phyloP scores from a whole-genome alignment of 805 yeast species.

The Yarrowia divulgata region DNA sequence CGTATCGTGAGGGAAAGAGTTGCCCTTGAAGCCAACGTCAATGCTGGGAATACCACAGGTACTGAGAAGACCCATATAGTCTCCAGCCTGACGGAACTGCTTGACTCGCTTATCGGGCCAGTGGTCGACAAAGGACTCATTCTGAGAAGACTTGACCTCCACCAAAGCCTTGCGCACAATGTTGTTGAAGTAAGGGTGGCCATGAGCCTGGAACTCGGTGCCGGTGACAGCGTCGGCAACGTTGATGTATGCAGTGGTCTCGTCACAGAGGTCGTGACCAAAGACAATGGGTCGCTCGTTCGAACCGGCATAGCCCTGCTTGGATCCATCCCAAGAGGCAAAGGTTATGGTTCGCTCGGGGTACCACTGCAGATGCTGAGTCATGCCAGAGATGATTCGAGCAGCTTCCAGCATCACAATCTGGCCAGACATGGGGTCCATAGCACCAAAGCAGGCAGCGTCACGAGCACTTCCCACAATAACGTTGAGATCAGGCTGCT shows the following conservation, averaged over 20 bases:
- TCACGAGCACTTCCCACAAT: constrained; percentile 87
- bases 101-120: constrained; percentile 42
- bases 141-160: constrained; percentile 15
- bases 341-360: constrained; percentile 85
- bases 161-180: constrained; percentile 56
- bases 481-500: constrained; percentile 74
- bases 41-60: constrained; percentile 73
- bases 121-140: constrained; percentile 40
- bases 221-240: constrained; percentile 68
- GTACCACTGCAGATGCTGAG: constrained; percentile 72
- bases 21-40: constrained; percentile 60
- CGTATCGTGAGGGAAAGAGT: constrained; percentile 57
- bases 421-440: constrained; percentile 76
- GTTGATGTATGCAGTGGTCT: constrained; percentile 76
- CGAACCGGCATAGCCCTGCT: constrained; percentile 84
- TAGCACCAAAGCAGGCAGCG: constrained; percentile 76
- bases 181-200: constrained; percentile 69
- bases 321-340: constrained; percentile 81
- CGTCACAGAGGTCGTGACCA: constrained; percentile 60
- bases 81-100: constrained; percentile 56
- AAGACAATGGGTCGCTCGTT: constrained; percentile 73
- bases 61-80: constrained; percentile 71
- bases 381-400: constrained; percentile 69
- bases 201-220: constrained; percentile 59
- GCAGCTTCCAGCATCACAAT: constrained; percentile 74